Percentiles rank a stretch among this genome's conserved stretches.
Conservation (phyloP, 768 basidiomycete species). For the Hydnomerulius pinastri region DNA sequence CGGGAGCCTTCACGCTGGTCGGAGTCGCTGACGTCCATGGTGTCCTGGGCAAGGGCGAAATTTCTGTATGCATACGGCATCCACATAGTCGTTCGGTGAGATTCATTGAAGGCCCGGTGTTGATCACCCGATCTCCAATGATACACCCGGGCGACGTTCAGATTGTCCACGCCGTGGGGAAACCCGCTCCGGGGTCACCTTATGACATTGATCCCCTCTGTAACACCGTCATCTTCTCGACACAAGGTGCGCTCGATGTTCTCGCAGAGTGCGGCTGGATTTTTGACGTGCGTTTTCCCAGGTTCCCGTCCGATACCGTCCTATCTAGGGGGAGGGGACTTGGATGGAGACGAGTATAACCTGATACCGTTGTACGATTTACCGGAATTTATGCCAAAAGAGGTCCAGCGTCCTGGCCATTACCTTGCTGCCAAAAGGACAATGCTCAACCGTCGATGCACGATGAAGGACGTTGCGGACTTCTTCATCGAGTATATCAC, state of each 20-base stretch:
- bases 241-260: slow-evolving; percentile 44
- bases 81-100: slow-evolving; percentile 35
- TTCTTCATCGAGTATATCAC: slow-evolving; percentile 71
- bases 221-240: slow-evolving; percentile 71
- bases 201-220: slow-evolving; percentile 51
- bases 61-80: slow-evolving; percentile 48
- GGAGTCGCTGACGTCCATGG: slow-evolving; percentile 69
- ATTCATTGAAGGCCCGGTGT: slow-evolving; percentile 54
- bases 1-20: slow-evolving; percentile 64
- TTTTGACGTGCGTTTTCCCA: not conserved
- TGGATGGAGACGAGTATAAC: slow-evolving; percentile 67
- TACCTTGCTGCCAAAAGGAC: slow-evolving; percentile 54
- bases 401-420: slow-evolving; percentile 39
- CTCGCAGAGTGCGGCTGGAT: not conserved
- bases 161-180: no score
- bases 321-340: no score
- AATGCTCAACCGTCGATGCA: slow-evolving; percentile 47
- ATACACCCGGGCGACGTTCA: slow-evolving; percentile 76
- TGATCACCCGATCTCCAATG: slow-evolving; percentile 65
- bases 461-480: slow-evolving; percentile 65
- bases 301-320: no score
- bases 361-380: slow-evolving; percentile 42
- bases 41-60: slow-evolving; percentile 35
- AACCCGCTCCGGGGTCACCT: no score
- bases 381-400: slow-evolving; percentile 35